phyloP scores from a whole-genome alignment of 208 protist species.

The Crithidia bombi region DNA sequence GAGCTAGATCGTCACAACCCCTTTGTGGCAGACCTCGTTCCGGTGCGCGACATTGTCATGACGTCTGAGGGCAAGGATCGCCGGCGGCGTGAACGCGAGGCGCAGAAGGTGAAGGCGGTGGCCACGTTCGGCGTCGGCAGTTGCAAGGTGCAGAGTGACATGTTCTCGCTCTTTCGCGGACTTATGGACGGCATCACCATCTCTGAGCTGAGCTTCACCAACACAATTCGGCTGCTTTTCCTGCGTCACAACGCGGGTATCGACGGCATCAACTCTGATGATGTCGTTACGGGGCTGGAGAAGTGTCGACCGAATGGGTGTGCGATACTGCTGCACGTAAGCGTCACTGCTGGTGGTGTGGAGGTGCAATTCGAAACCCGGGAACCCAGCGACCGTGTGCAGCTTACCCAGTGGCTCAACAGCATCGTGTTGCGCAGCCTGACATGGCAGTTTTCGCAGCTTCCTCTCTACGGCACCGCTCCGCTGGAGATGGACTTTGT shows the following conservation, averaged over 20 bases:
- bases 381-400: conserved; percentile 50
- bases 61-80: conserved; percentile 59
- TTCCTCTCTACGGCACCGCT: conserved; percentile 49
- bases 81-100: conserved; percentile 71
- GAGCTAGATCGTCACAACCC: conserved; percentile 83
- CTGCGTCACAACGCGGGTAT: conserved; percentile 71
- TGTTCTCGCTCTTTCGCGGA: conserved; percentile 85
- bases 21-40: conserved; percentile 83
- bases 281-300: conserved; percentile 62
- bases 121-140: conserved; percentile 78
- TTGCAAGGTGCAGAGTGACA: conserved; percentile 84
- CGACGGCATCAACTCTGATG: conserved; percentile 53
- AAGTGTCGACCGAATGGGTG: conserved; percentile 70
- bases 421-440: conserved; percentile 75
- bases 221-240: conserved; percentile 76
- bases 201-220: conserved; percentile 74
- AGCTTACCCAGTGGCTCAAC: conserved; percentile 78
- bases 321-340: conserved; percentile 39
- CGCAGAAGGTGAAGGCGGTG: conserved; percentile 64
- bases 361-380: conserved; percentile 53
- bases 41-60: conserved; percentile 71
- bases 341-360: conserved; percentile 46
- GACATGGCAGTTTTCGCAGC: conserved; percentile 68
- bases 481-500: conserved; percentile 76
- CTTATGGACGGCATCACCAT: conserved; percentile 61